A percentile compares a stretch with the other conserved stretches of the same genome.
These are phyloP conservation scores for Casuarina glauca DNA, from an alignment of 306 rosid genomes.

Conservation along the genomic window DNA sequence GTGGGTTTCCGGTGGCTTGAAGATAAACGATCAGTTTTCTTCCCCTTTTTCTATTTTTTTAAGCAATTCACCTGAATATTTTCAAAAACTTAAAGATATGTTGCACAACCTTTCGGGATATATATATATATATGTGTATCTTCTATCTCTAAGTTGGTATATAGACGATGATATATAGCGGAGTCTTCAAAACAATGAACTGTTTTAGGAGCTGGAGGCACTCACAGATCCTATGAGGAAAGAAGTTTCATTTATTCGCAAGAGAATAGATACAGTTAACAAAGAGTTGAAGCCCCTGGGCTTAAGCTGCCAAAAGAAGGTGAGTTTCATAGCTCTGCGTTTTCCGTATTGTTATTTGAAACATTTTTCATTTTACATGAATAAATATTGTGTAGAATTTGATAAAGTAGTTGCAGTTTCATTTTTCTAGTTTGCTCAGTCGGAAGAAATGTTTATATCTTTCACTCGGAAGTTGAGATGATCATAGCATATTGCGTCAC, in stretches of 20 bases:
- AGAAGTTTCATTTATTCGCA: constrained; percentile 70
- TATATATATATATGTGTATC: neutral
- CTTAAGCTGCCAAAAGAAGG: constrained; percentile 92
- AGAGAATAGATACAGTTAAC: constrained; percentile 87
- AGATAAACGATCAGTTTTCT: neutral
- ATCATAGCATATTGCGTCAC: neutral
- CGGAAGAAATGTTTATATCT: neutral
- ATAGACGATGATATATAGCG: neutral
- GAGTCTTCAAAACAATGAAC: constrained; percentile 3
- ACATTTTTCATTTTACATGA: neutral
- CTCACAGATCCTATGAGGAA: constrained; percentile 94
- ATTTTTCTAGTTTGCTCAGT: too few relatives aligned
- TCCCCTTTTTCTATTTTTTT: neutral
- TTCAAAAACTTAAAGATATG: neutral
- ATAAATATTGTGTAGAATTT: neutral
- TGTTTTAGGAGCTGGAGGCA: constrained; percentile 82
- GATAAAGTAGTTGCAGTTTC: neutral
- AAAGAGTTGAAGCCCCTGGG: constrained; percentile 98
- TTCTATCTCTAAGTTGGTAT: neutral
- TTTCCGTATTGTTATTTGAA: too few relatives aligned
- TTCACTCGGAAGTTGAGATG: neutral
- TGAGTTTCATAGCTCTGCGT: constrained; percentile 16
- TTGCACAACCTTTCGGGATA: too few relatives aligned
- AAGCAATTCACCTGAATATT: neutral
- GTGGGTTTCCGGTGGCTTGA: too few relatives aligned